Evolutionary conservation across 2,329 filamentous ascomycete genomes (phyloP), one percentile per base, ranked within the genome.

Genomic region (Trichoderma citrinoviride): DNA sequence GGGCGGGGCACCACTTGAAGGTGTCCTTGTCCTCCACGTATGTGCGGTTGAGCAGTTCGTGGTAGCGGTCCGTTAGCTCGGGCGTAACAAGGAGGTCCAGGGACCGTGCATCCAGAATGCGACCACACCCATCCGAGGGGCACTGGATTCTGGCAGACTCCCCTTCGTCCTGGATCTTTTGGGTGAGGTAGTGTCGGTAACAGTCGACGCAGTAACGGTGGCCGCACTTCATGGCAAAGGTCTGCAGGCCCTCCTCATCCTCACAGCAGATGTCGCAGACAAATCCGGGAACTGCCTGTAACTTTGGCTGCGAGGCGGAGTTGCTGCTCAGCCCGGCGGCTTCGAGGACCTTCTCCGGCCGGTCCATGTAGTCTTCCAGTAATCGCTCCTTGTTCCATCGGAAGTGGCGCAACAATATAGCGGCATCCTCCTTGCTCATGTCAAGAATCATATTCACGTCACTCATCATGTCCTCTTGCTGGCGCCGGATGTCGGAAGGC

Each of bases 1-100:
- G 95, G 1, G 94, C 94, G 0, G 95, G 95, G 76, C 95, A 99
- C 95, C 95, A 99, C 76, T 96, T 97, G 66, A 98, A 86, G 64
- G 90, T 90, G 65, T 97, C 93, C 78, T 93, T 97, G 77, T 99
- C 94, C 77, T 99, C 95, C 66, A 99, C 95, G 73, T 97, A 99
- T 7, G 93, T 97, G 71, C 95, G 85, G 73, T 91, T 97, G 40
- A 99, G 87, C 17, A 99, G 84, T 70, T 91, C 88, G 69, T 91
- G 87, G 74, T 99, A 99, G 69, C 93, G 81, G 56, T 76, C 81
- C 27, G 77, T 80, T 27, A 89, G 74, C 6, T 87, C 84, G 1
- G 78, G 67, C 0, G 84, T 81, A 23, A 90, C 86, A 5, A 99
- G 84, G 23, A 98, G 79, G 72, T 93, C 88, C 52, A 99, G 82